Conservation (phyloP, 164 flowering plant species). For the Hamamelis virginiana region DNA sequence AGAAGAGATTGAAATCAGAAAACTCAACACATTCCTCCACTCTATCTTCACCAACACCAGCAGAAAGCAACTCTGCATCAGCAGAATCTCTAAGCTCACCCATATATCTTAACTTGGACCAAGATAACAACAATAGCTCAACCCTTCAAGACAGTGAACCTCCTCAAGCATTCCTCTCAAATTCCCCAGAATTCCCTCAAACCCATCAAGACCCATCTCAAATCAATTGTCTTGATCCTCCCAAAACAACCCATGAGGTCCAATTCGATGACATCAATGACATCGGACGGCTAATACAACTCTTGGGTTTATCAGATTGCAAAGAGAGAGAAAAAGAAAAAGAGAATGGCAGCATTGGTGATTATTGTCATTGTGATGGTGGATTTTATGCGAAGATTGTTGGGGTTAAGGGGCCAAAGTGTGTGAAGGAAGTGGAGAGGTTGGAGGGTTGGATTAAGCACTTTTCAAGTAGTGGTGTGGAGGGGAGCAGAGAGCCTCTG, state of each 20-base stretch:
- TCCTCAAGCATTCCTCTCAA: conserved; percentile 56
- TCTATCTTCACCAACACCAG: not conserved
- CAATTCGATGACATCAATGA: conserved; percentile 28
- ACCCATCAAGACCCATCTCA: conserved; percentile 28
- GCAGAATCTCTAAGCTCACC: conserved; percentile 42
- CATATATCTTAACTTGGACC: conserved; percentile 34
- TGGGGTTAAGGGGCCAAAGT: conserved; percentile 72
- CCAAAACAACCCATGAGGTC: not conserved
- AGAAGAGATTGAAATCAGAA: too few species aligned
- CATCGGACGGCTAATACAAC: conserved; percentile 41
- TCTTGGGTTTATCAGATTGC: conserved; percentile 44
- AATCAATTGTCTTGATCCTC: not conserved
- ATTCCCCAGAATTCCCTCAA: conserved; percentile 33
- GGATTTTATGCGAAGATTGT: conserved; percentile 63
- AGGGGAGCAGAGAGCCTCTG: conserved; percentile 45
- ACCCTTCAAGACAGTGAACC: conserved; percentile 42
- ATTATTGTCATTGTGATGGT: conserved; percentile 35
- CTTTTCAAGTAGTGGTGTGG: conserved; percentile 25
- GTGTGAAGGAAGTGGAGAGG: conserved; percentile 55
- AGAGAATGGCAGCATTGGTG: conserved; percentile 4
- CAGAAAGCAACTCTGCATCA: conserved; percentile 9
- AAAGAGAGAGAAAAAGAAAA: conserved; percentile 3
- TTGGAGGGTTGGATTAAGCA: conserved; percentile 65
- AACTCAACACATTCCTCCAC: too few species aligned
- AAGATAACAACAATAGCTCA: conserved; percentile 17